Conservation (phyloP, 2,329 filamentous ascomycete species). For the Hypoxylon sp. region DNA sequence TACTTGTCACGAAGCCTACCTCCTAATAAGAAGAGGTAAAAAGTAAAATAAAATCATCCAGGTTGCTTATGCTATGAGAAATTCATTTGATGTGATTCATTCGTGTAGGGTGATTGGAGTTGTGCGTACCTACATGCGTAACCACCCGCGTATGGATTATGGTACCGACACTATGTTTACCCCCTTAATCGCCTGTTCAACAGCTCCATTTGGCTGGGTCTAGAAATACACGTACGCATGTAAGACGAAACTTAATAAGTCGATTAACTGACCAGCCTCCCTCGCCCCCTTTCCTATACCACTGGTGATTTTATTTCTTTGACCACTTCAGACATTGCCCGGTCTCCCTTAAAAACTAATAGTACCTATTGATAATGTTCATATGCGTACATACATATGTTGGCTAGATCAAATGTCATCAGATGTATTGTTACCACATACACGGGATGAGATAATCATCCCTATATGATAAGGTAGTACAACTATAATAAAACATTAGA, state of each 20-base stretch:
- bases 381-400: neutral
- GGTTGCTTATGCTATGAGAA: slow-evolving; percentile 34
- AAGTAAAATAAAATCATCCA: slow-evolving; percentile 41
- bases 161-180: neutral
- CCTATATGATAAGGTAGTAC: neutral
- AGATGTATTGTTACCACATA: neutral
- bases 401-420: neutral
- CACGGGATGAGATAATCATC: neutral
- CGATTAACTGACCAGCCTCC: neutral
- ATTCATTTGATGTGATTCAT: slow-evolving; percentile 7
- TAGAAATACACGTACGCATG: neutral
- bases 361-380: neutral
- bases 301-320: neutral
- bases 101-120: neutral
- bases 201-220: neutral
- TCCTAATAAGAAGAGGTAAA: slow-evolving; percentile 26
- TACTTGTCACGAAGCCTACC: slow-evolving; percentile 26
- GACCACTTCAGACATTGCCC: neutral
- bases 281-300: neutral
- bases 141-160: neutral
- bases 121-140: slow-evolving; percentile 4
- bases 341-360: neutral
- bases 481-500: neutral
- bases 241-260: neutral
- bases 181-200: neutral